Conservation (phyloP, 2,329 filamentous ascomycete genomes). For the Cordyceps tenuipes region DNA sequence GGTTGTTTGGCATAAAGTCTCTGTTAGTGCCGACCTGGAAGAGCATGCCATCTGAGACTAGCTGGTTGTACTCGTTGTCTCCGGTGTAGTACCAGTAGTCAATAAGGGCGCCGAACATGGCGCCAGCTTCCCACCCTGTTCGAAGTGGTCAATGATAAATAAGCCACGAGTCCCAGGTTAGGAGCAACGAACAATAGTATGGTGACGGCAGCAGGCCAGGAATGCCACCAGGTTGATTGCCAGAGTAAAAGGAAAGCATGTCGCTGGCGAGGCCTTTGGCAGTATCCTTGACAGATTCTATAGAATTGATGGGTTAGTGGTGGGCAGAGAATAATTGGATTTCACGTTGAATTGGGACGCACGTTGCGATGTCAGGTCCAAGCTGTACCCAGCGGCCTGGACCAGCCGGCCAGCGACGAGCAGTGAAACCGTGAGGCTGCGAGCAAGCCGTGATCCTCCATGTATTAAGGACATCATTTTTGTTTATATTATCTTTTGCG, state of each 20-base stretch:
- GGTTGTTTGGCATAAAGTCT: conserved; percentile 61
- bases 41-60: conserved; percentile 49
- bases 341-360: background rate
- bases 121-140: conserved; percentile 61
- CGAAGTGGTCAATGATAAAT: background rate
- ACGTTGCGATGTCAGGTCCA: conserved; percentile 2
- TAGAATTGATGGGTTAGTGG: background rate
- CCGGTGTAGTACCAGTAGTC: conserved; percentile 67
- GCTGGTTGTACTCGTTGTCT: conserved; percentile 54
- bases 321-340: background rate
- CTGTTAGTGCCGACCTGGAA: conserved; percentile 51
- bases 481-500: background rate
- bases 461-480: background rate
- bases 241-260: conserved; percentile 35
- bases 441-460: background rate
- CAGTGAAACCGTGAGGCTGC: background rate
- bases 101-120: conserved; percentile 61
- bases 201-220: conserved; percentile 45
- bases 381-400: conserved; percentile 1
- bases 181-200: conserved; percentile 45
- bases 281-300: conserved; percentile 42
- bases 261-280: conserved; percentile 44
- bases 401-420: background rate
- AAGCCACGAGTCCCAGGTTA: conserved; percentile 23
- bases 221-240: conserved; percentile 40